These are phyloP conservation scores for Debaryomycetaceae sp. DNA, from an alignment of 1,139 yeast genomes.

Conservation along the genomic window DNA sequence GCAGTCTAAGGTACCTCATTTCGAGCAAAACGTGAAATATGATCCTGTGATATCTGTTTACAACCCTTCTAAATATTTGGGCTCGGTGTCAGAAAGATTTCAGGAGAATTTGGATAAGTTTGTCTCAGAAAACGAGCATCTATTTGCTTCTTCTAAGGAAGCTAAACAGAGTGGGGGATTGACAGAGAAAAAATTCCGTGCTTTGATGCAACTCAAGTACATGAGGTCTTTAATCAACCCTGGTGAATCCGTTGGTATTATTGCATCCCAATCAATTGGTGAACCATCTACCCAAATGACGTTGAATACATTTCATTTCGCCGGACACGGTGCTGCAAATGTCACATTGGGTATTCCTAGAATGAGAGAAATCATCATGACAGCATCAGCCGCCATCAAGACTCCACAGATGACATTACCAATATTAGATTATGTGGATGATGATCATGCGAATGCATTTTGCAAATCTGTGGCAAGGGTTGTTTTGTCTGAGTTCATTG, in stretches of 20 bases:
- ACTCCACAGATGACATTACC: conserved; percentile 99
- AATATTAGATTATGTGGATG: conserved; percentile 70
- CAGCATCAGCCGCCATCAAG: conserved; percentile 91
- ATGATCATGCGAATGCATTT: conserved; percentile 87
- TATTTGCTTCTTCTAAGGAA: conserved; percentile 54
- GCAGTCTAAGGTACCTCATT: conserved; percentile 60
- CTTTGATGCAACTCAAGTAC: conserved; percentile 96
- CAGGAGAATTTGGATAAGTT: conserved; percentile 74
- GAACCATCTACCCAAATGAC: conserved; percentile 99
- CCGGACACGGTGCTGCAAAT: conserved; percentile 99
- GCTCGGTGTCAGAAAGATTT: conserved; percentile 90
- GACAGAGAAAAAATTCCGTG: conserved; percentile 86
- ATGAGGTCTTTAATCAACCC: conserved; percentile 95
- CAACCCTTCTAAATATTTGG: conserved; percentile 86
- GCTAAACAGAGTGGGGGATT: conserved; percentile 48
- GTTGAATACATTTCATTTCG: conserved; percentile 97
- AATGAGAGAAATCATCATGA: conserved; percentile 99
- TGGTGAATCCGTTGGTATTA: conserved; percentile 97
- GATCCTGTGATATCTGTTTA: conserved; percentile 87
- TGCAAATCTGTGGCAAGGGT: conserved; percentile 88
- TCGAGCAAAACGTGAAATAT: conserved; percentile 59
- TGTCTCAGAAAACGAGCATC: conserved; percentile 49
- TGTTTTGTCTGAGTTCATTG: conserved; percentile 83
- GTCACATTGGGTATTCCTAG: conserved; percentile 99
- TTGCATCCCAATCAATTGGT: conserved; percentile 98